These are phyloP conservation scores for Fusarium torulosum DNA, from an alignment of 2,329 filamentous ascomycete genomes.

Conservation along the genomic window DNA sequence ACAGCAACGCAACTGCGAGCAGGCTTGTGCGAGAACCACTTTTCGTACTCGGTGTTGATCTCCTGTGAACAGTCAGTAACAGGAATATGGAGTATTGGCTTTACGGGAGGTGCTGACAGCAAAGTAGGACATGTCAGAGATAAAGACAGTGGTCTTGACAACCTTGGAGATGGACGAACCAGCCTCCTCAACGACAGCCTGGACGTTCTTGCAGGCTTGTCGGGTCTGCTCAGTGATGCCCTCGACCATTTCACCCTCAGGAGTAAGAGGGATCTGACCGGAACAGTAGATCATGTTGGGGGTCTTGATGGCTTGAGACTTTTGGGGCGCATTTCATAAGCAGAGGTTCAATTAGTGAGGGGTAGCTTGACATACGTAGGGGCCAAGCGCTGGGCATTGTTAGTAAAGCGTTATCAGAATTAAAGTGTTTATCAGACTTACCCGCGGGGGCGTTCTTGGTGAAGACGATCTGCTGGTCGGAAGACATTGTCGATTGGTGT, in stretches of 20 bases:
- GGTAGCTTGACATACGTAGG: constrained; percentile 66
- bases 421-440: constrained; percentile 54
- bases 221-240: constrained; percentile 74
- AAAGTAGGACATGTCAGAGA: constrained; percentile 92
- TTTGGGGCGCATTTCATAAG: constrained; percentile 27
- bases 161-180: constrained; percentile 83
- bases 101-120: constrained; percentile 58
- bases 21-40: constrained; percentile 86
- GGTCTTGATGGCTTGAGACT: constrained; percentile 77
- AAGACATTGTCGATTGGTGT: constrained; percentile 59
- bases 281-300: constrained; percentile 75
- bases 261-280: constrained; percentile 77
- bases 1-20: constrained; percentile 92
- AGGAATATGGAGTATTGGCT: not conserved
- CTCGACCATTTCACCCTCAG: constrained; percentile 67
- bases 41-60: constrained; percentile 88
- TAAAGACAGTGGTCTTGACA: constrained; percentile 92
- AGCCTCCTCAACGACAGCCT: constrained; percentile 84
- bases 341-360: constrained; percentile 18
- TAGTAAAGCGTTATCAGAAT: constrained; percentile 12
- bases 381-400: constrained; percentile 65
- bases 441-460: constrained; percentile 70
- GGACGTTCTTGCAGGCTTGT: constrained; percentile 79
- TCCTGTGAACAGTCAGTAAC: constrained; percentile 56
- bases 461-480: constrained; percentile 65